A percentile compares a stretch with the other conserved stretches of the same genome.
Evolutionary conservation across 2,329 filamentous ascomycete genomes (phyloP).

Genomic region (Hypoxylon sp.): DNA sequence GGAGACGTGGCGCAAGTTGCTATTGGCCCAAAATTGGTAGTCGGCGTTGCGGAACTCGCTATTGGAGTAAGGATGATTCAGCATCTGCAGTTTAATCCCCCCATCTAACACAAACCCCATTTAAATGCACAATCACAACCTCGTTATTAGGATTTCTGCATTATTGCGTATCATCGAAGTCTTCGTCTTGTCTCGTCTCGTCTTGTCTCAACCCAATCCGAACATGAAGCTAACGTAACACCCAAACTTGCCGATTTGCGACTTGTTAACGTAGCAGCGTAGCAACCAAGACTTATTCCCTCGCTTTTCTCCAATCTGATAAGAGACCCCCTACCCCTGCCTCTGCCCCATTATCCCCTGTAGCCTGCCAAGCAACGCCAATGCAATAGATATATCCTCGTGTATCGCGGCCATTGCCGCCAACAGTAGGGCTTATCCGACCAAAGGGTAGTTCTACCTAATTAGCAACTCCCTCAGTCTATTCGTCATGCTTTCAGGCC

Average conservation of each 20-base stretch:
- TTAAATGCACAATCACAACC: too few relatives aligned
- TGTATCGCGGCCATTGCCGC: background rate
- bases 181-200: too few relatives aligned
- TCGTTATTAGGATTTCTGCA: too few relatives aligned
- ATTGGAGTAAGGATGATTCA: too few relatives aligned
- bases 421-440: conserved; percentile 7
- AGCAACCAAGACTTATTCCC: too few relatives aligned
- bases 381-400: background rate
- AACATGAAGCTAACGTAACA: too few relatives aligned
- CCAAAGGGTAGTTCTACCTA: conserved; percentile 3
- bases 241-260: too few relatives aligned
- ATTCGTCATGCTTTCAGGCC: conserved; percentile 5
- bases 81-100: too few relatives aligned
- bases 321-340: background rate
- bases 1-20: conserved; percentile 1
- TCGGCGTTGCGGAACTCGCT: background rate
- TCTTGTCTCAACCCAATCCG: too few relatives aligned
- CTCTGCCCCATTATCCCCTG: background rate
- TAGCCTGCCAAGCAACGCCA: background rate
- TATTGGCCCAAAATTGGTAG: background rate
- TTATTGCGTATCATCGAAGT: too few relatives aligned
- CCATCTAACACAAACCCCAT: too few relatives aligned
- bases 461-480: background rate
- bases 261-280: too few relatives aligned
- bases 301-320: conserved; percentile 2